These are phyloP conservation scores for Fusarium brachygibbosum DNA, from an alignment of 2,329 filamentous ascomycete species.

Conservation along the genomic window DNA sequence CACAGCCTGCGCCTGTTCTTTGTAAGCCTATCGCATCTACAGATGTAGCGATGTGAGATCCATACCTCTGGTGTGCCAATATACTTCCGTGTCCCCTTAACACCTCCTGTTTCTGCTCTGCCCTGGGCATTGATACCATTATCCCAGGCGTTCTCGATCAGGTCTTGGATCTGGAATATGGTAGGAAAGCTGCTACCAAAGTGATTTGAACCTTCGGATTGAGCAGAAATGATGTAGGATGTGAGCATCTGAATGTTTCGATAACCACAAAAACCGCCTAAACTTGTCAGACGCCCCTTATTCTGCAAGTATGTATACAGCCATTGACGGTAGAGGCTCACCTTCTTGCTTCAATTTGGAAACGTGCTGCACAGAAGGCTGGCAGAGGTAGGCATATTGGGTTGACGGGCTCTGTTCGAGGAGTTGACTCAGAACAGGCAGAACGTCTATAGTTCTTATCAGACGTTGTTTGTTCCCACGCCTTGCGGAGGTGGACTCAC, in stretches of 20 bases:
- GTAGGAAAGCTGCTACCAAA: slow-evolving; percentile 76
- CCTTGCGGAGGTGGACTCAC: slow-evolving; percentile 49
- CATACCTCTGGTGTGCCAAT: slow-evolving; percentile 91
- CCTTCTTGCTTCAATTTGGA: slow-evolving; percentile 84
- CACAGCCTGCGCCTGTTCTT: slow-evolving; percentile 78
- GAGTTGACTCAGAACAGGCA: slow-evolving; percentile 73
- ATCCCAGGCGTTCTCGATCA: slow-evolving; percentile 92
- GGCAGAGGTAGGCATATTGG: slow-evolving; percentile 82
- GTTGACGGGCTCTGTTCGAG: slow-evolving; percentile 73
- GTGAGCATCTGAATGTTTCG: slow-evolving; percentile 93
- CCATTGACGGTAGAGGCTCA: slow-evolving; percentile 44
- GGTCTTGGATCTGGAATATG: slow-evolving; percentile 85
- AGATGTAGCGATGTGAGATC: too few species aligned
- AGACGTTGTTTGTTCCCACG: slow-evolving; percentile 33
- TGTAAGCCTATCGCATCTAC: not conserved
- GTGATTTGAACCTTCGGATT: slow-evolving; percentile 67
- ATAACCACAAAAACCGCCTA: slow-evolving; percentile 93
- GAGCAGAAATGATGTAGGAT: slow-evolving; percentile 78
- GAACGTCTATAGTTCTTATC: slow-evolving; percentile 60
- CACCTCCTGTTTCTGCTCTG: slow-evolving; percentile 85
- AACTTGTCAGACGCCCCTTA: slow-evolving; percentile 3
- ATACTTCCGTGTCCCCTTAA: slow-evolving; percentile 90
- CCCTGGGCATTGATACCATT: slow-evolving; percentile 81
- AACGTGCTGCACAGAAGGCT: slow-evolving; percentile 80
- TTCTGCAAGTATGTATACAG: not conserved